phyloP scores from a whole-genome alignment of 1,284 basidiomycete species.

The Melampsora americana region DNA sequence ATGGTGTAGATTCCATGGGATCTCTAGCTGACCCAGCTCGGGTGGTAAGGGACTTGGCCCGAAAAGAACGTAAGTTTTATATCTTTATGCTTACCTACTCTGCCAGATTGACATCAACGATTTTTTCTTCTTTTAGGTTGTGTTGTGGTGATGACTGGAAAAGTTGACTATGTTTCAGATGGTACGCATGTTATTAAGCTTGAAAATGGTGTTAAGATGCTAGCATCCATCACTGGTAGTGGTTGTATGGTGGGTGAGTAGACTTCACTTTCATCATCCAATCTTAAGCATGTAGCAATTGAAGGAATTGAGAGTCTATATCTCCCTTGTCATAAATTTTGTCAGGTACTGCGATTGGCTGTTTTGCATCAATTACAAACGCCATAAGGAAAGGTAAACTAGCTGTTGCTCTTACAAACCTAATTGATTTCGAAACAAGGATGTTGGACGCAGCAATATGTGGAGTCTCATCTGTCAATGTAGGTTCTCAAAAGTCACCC shows the following conservation, averaged over 20 bases:
- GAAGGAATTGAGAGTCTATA: too few species aligned
- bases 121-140: slow-evolving; percentile 10
- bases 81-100: background rate
- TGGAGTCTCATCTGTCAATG: slow-evolving; percentile 36
- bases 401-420: background rate
- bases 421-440: background rate
- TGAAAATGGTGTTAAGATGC: slow-evolving; percentile 71
- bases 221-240: slow-evolving; percentile 79
- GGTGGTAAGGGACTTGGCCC: slow-evolving; percentile 70
- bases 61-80: slow-evolving; percentile 65
- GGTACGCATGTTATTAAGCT: slow-evolving; percentile 68
- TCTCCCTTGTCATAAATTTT: slow-evolving; percentile 46
- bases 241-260: slow-evolving; percentile 82
- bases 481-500: background rate
- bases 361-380: slow-evolving; percentile 58
- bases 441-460: background rate
- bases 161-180: slow-evolving; percentile 80
- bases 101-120: background rate
- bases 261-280: slow-evolving; percentile 65
- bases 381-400: slow-evolving; percentile 48
- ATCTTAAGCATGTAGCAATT: background rate
- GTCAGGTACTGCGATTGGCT: slow-evolving; percentile 57
- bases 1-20: slow-evolving; percentile 83
- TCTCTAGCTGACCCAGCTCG: slow-evolving; percentile 71
- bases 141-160: slow-evolving; percentile 77